phyloP scores from a whole-genome alignment of 495 filamentous ascomycete species.

The Neurospora intermedia region DNA sequence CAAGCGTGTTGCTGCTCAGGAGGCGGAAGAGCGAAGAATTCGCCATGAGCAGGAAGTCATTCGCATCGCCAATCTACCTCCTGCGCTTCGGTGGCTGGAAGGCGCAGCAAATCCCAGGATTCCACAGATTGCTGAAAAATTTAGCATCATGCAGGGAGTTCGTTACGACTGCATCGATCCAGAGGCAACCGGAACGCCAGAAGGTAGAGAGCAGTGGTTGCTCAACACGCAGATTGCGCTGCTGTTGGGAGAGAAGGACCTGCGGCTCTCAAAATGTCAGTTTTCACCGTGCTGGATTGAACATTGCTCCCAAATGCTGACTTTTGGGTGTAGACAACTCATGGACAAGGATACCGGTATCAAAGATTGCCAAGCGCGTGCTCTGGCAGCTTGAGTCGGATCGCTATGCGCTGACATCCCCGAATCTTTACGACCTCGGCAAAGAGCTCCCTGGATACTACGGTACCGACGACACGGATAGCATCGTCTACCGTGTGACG shows the following conservation, averaged over 20 bases:
- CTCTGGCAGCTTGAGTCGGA: slow-evolving; percentile 41
- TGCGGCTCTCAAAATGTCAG: slow-evolving; percentile 62
- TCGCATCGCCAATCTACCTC: slow-evolving; percentile 40
- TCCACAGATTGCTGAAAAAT: slow-evolving; percentile 37
- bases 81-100: slow-evolving; percentile 43
- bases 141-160: slow-evolving; percentile 38
- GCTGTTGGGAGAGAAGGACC: slow-evolving; percentile 64
- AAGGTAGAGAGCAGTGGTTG: slow-evolving; percentile 58
- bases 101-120: slow-evolving; percentile 36
- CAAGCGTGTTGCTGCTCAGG: slow-evolving; percentile 37
- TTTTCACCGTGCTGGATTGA: slow-evolving; percentile 1
- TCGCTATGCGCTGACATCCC: slow-evolving; percentile 36
- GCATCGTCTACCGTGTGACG: slow-evolving; percentile 24
- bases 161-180: slow-evolving; percentile 44
- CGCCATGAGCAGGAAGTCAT: slow-evolving; percentile 35
- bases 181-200: slow-evolving; percentile 31
- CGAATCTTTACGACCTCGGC: slow-evolving; percentile 33
- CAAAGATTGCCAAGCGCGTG: slow-evolving; percentile 32
- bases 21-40: slow-evolving; percentile 41
- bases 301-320: slow-evolving; percentile 2
- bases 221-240: slow-evolving; percentile 67
- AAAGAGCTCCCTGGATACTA: slow-evolving; percentile 34
- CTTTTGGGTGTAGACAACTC: slow-evolving; percentile 43
- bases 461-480: slow-evolving; percentile 27
- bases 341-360: slow-evolving; percentile 50